Percentiles rank a stretch among this genome's conserved stretches.
These are phyloP conservation scores for Rhododendron ovatum DNA, from an alignment of 148 eudicot genomes.

Conservation along the genomic window DNA sequence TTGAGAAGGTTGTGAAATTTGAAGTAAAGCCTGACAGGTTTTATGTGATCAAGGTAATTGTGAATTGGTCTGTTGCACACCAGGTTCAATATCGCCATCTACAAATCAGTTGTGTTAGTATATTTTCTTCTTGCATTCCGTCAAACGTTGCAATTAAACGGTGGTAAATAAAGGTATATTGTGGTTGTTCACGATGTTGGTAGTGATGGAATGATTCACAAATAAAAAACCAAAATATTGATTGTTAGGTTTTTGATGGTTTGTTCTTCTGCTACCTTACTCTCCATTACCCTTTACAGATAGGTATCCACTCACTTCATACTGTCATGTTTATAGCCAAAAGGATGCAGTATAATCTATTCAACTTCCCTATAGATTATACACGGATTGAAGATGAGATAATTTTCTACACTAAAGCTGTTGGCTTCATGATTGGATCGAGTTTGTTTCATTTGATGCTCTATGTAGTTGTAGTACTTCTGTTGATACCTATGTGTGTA, in stretches of 20 bases:
- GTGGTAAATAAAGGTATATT: background rate
- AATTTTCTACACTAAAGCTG: background rate
- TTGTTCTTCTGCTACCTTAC: background rate
- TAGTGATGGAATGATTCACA: background rate
- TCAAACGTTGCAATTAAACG: background rate
- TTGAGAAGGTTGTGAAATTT: constrained; percentile 74
- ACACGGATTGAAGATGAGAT: background rate
- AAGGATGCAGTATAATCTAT: background rate
- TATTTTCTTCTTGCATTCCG: background rate
- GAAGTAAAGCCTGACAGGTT: constrained; percentile 91
- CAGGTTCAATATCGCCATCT: background rate
- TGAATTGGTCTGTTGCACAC: background rate
- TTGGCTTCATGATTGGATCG: background rate
- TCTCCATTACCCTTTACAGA: background rate
- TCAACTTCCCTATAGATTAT: background rate
- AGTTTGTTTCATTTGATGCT: background rate
- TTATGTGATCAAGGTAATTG: constrained; percentile 77
- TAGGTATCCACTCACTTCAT: background rate
- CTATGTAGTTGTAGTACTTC: background rate
- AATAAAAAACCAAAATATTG: background rate
- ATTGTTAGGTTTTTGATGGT: background rate
- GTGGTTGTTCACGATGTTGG: background rate
- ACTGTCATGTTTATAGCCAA: background rate
- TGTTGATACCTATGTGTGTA: background rate
- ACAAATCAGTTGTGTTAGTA: background rate